Evolutionary conservation across 73 alveolate species (phyloP).

Genomic region (Diophrys appendiculata): DNA sequence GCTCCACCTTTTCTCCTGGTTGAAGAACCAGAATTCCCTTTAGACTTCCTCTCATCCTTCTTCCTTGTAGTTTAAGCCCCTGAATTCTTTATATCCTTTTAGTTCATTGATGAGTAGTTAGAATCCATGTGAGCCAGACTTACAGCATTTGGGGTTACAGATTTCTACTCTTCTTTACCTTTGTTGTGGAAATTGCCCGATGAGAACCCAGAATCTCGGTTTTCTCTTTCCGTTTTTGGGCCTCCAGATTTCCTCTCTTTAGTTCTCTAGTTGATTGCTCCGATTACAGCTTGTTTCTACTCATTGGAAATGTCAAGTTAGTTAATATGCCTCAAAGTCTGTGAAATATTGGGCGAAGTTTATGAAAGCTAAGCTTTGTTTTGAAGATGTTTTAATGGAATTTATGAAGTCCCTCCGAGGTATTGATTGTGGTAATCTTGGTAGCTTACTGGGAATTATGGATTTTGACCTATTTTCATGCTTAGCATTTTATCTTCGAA

Average conservation of each 20-base stretch:
- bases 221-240: background rate
- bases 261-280: background rate
- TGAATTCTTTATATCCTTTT: background rate
- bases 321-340: constrained; percentile 20
- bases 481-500: constrained; percentile 54
- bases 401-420: background rate
- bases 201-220: background rate
- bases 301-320: background rate
- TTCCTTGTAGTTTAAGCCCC: background rate
- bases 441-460: background rate
- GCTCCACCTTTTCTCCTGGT: background rate
- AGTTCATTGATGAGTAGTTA: background rate
- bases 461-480: background rate
- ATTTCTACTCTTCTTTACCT: background rate
- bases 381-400: background rate
- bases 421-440: background rate
- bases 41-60: background rate
- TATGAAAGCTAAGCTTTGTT: constrained; percentile 23
- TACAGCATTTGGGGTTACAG: background rate
- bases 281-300: background rate
- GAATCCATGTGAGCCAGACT: background rate
- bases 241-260: background rate
- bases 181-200: background rate
- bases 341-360: constrained; percentile 55
- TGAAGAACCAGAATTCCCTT: background rate